Evolutionary conservation across 108 stramenopile genomes (phyloP), one percentile per base, ranked within the genome.

Genomic region (Cyclotella cryptica): DNA sequence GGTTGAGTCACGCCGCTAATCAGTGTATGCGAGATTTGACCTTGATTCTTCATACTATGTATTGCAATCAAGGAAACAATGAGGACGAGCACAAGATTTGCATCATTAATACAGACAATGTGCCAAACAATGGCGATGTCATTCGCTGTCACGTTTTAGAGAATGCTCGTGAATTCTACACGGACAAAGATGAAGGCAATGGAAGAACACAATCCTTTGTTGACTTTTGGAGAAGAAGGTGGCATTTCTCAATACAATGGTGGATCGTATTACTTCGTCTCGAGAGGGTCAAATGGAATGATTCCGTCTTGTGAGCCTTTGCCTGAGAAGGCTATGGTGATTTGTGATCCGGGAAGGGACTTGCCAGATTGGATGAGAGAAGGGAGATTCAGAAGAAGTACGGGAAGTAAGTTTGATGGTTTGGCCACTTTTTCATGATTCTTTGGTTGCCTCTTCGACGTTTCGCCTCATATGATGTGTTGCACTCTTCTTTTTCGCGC

Each of bases 191-290:
- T n/a, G 59, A 60, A n/a, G 41, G 27, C 7, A 66, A 52, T 10
- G 51, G 30, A 12, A 42, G 44, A 18, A 40, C 30, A n/a, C 71
- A 73, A 14, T 66, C 41, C 0, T 77, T 92, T 60, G 7, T 30
- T 7, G 53, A 0, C 93, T 92, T 67, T 51, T 93, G 19, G 51
- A 72, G n/a, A 51, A 72, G 17, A 71, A 69, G 8, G 88, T 96
- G 12, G 84, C 86, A 30, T 97, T 93, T 79, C 84, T 88, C 26
- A 91, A 95, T 61, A 92, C 84, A 64, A 97, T 97, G 96, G 96
- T 97, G 11, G 96, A 97, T 89, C 88, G 96, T 14, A 97, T 97
- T 47, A 95, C 93, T 10, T 92, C 93, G 0, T 88, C 89, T 30
- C 79, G 93, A 28, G 69, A 64, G 14, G 79, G 72, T 80, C 83